phyloP scores from a whole-genome alignment of 2,329 filamentous ascomycete genomes.

The Ceratocystiopsis minuta region DNA sequence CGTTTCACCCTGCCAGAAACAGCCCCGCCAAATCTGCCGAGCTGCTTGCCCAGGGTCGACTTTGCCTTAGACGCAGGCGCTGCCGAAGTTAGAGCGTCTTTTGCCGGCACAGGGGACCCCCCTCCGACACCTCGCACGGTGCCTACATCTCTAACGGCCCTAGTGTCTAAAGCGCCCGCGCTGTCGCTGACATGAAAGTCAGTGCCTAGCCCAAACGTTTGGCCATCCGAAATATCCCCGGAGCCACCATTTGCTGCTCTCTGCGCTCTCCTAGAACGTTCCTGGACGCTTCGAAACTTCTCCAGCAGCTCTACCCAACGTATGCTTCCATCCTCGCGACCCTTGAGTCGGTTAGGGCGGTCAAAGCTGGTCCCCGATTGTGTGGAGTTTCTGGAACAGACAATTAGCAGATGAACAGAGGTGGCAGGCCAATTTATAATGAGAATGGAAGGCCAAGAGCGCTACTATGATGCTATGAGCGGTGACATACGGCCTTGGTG shows the following conservation, averaged over 20 bases:
- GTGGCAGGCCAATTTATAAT: too few species aligned
- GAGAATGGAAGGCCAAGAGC: too few species aligned
- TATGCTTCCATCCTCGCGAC: slow-evolving; percentile 66
- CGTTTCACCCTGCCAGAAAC: slow-evolving; percentile 46
- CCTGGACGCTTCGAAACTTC: slow-evolving; percentile 84
- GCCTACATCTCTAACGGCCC: slow-evolving; percentile 26
- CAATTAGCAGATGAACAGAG: slow-evolving; percentile 5
- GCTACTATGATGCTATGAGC: background rate
- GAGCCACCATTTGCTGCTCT: slow-evolving; percentile 34
- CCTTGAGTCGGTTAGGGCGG: slow-evolving; percentile 60
- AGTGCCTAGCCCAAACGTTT: slow-evolving; percentile 18
- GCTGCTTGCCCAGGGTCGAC: slow-evolving; percentile 46
- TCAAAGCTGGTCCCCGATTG: slow-evolving; percentile 43
- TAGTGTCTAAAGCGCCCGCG: slow-evolving; percentile 18
- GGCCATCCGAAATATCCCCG: slow-evolving; percentile 20
- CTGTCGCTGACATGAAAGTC: slow-evolving; percentile 25
- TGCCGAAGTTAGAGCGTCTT: slow-evolving; percentile 28
- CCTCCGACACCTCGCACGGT: slow-evolving; percentile 13
- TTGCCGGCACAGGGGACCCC: slow-evolving; percentile 12
- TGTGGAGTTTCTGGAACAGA: slow-evolving; percentile 23
- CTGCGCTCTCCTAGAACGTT: slow-evolving; percentile 58
- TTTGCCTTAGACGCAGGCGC: slow-evolving; percentile 36
- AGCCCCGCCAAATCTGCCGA: slow-evolving; percentile 54
- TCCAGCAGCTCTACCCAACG: slow-evolving; percentile 86
- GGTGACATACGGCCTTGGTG: slow-evolving; percentile 52